phyloP scores from a whole-genome alignment of 108 stramenopile genomes.

The Pseudonitzschia pungens region DNA sequence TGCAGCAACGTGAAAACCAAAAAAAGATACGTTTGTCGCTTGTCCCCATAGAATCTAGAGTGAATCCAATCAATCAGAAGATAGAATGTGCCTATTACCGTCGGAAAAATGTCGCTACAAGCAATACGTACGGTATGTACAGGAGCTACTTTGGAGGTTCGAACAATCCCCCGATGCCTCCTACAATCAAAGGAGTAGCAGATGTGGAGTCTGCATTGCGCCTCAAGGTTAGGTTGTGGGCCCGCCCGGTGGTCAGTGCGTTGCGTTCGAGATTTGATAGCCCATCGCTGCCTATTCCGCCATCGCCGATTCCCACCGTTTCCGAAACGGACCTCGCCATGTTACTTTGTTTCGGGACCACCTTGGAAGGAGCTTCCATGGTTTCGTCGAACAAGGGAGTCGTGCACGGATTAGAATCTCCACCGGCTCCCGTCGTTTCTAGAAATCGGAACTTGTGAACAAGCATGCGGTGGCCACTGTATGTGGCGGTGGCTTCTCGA shows the following conservation, averaged over 20 bases:
- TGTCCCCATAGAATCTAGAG: too few relatives aligned
- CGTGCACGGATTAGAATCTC: conserved; percentile 63
- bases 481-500: conserved; percentile 57
- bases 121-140: background rate
- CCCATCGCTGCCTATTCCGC: background rate
- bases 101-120: too few relatives aligned
- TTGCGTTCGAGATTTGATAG: background rate
- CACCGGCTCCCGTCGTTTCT: conserved; percentile 58
- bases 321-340: background rate
- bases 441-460: conserved; percentile 51
- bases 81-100: too few relatives aligned
- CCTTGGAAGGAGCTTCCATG: conserved; percentile 45
- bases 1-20: too few relatives aligned
- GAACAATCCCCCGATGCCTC: conserved; percentile 7
- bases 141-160: conserved; percentile 1
- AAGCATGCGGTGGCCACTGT: conserved; percentile 62
- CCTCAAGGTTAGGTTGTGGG: background rate
- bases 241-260: conserved; percentile 5
- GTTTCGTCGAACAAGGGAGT: conserved; percentile 56
- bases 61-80: too few relatives aligned
- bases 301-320: background rate
- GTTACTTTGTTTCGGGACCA: background rate
- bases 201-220: background rate
- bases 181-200: background rate
- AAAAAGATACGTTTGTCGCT: too few relatives aligned